These are phyloP conservation scores for Phascolomyces articulosus DNA, from an alignment of 371 early-diverging fungal species.

Conservation along the genomic window DNA sequence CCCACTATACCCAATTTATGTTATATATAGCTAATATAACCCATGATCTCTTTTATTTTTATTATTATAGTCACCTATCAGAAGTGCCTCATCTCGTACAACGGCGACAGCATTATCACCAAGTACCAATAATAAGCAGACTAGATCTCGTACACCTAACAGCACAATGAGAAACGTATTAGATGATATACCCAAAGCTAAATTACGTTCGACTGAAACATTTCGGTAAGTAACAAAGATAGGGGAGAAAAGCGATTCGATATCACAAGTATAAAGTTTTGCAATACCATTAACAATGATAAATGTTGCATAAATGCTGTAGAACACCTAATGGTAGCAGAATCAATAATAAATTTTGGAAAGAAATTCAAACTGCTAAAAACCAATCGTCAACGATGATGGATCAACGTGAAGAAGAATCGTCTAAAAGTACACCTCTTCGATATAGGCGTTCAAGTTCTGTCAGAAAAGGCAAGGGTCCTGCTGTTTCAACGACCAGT, in stretches of 20 bases:
- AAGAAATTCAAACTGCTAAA: conserved; percentile 17
- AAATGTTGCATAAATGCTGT: neutral
- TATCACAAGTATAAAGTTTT: too few relatives aligned
- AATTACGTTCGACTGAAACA: conserved; percentile 11
- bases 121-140: neutral
- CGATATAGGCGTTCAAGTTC: neutral
- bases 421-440: neutral
- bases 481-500: neutral
- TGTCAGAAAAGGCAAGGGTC: neutral
- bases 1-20: too few relatives aligned
- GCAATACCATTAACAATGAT: neutral
- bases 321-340: conserved; percentile 19
- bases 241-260: too few relatives aligned
- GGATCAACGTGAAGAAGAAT: neutral
- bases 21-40: too few relatives aligned
- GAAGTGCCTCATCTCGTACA: neutral
- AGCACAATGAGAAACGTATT: conserved; percentile 11
- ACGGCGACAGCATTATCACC: too few relatives aligned
- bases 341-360: conserved; percentile 14
- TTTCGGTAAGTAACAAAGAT: conserved; percentile 3
- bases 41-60: too few relatives aligned
- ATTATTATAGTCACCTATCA: neutral
- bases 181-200: conserved; percentile 14
- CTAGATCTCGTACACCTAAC: conserved; percentile 7
- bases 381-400: neutral